Conservation (phyloP, 1,284 basidiomycete genomes). For the Coniferiporia weirii region DNA sequence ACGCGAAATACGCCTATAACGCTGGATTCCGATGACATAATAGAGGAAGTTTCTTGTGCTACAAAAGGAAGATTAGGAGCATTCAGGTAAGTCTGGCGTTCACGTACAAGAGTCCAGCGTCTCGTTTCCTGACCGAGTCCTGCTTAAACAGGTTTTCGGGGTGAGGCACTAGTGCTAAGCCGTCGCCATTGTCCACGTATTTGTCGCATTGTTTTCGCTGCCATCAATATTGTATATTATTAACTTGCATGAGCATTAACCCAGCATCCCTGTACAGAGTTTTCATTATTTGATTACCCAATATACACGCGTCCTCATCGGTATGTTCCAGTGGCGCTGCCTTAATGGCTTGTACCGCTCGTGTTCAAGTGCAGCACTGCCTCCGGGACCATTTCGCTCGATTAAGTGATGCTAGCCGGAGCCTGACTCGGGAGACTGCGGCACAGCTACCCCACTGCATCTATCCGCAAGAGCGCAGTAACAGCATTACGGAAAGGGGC, state of each 20-base stretch:
- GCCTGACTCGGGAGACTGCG: too few species aligned
- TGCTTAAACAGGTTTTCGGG: background rate
- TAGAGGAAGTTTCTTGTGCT: background rate
- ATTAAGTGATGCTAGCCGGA: too few species aligned
- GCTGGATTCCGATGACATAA: slow-evolving; percentile 9
- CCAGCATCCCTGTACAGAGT: background rate
- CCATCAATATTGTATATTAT: background rate
- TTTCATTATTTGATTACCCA: background rate
- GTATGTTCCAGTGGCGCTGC: background rate
- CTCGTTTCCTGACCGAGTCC: background rate
- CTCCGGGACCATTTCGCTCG: too few species aligned
- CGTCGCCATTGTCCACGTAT: background rate
- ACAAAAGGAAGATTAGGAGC: background rate
- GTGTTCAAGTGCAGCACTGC: too few species aligned
- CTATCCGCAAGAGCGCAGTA: too few species aligned
- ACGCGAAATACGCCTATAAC: slow-evolving; percentile 1
- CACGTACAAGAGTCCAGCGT: background rate
- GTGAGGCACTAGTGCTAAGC: background rate
- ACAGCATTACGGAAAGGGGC: too few species aligned
- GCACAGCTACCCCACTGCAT: too few species aligned
- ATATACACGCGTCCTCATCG: background rate
- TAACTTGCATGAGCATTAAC: background rate
- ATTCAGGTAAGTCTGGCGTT: slow-evolving; percentile 4
- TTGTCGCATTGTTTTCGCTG: background rate
- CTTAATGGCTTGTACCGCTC: too few species aligned